phyloP scores from a whole-genome alignment of 139 green algal species.

The Cymbomonas tetramitiformis region DNA sequence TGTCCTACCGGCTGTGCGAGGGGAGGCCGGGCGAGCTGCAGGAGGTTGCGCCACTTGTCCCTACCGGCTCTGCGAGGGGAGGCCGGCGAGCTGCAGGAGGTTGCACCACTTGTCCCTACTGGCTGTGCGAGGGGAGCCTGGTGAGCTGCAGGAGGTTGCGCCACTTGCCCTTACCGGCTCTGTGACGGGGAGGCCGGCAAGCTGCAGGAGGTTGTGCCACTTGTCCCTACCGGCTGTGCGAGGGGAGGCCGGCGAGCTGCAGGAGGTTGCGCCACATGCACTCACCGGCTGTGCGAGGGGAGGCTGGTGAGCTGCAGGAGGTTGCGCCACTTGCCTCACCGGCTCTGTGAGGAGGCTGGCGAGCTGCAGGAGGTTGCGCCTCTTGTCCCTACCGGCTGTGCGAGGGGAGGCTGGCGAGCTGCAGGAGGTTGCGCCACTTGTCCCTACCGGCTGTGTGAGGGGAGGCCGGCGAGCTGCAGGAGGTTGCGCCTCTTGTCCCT shows the following conservation, averaged over 20 bases:
- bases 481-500: conserved; percentile 64
- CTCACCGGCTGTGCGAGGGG: too few species aligned
- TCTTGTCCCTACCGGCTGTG: too few species aligned
- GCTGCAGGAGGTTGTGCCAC: conserved; percentile 53
- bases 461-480: conserved; percentile 35
- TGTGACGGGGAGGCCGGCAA: conserved; percentile 35
- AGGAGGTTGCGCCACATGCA: conserved; percentile 58
- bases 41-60: too few species aligned
- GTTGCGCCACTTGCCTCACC: too few species aligned
- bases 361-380: too few species aligned
- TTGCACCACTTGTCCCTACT: conserved; percentile 66
- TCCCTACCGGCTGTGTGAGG: conserved; percentile 37
- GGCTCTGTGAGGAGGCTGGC: too few species aligned
- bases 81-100: conserved; percentile 37
- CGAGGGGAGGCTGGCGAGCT: conserved; percentile 31
- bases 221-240: conserved; percentile 51
- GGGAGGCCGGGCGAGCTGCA: too few species aligned
- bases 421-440: conserved; percentile 58
- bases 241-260: conserved; percentile 33
- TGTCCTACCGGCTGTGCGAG: too few species aligned
- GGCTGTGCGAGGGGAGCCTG: conserved; percentile 21
- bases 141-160: conserved; percentile 49
- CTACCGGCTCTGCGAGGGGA: conserved; percentile 23
- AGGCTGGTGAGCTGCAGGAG: too few species aligned
- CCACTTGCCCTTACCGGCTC: conserved; percentile 66